Evolutionary conservation across 306 rosid species (phyloP).

Genomic region (Trifolium repens): DNA sequence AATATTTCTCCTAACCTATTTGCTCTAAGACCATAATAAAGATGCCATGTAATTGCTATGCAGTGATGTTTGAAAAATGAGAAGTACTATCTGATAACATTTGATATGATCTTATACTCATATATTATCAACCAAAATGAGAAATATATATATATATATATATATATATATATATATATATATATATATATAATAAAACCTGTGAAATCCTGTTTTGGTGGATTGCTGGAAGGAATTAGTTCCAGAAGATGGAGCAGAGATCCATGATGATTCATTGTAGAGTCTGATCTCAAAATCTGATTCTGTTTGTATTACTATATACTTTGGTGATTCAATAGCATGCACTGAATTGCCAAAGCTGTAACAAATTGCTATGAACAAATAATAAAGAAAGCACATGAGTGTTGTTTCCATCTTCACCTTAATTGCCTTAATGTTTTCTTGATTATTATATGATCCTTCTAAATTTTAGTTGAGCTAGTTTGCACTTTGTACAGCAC

Average conservation of each 20-base stretch:
- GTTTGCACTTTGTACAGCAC: neutral
- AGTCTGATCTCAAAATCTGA: conserved; percentile 78
- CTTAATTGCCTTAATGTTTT: neutral
- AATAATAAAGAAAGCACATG: conserved; percentile 14
- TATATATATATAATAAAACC: conserved; percentile 44
- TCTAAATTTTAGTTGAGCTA: neutral
- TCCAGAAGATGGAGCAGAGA: conserved; percentile 58
- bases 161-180: too few relatives aligned
- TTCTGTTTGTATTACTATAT: conserved; percentile 53
- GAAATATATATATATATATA: neutral
- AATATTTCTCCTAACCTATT: too few relatives aligned
- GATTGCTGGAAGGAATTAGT: conserved; percentile 60
- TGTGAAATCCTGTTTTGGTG: conserved; percentile 74
- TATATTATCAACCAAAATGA: neutral
- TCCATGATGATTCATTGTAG: conserved; percentile 68
- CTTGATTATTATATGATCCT: neutral
- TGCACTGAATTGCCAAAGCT: conserved; percentile 29
- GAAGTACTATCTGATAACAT: neutral
- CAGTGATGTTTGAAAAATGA: neutral
- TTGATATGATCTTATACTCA: too few relatives aligned
- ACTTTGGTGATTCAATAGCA: conserved; percentile 64
- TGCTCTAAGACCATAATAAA: too few relatives aligned
- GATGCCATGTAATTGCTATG: neutral
- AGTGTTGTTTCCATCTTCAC: conserved; percentile 46
- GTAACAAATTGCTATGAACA: conserved; percentile 36